phyloP scores from a whole-genome alignment of 306 rosid genomes.

The Glycine latifolia region DNA sequence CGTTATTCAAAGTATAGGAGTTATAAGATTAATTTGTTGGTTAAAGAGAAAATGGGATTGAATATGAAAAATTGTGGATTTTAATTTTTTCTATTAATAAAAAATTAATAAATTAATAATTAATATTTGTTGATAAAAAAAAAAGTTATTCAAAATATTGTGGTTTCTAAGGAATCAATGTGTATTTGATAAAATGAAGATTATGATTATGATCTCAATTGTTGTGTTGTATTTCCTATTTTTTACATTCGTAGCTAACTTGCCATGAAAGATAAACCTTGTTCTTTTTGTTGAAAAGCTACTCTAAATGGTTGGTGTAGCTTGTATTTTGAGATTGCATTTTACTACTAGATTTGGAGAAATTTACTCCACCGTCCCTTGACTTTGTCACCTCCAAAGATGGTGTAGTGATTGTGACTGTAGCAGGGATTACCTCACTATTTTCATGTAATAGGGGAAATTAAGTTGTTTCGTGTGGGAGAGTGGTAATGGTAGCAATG shows the following conservation, averaged over 20 bases:
- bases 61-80: no score
- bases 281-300: background rate
- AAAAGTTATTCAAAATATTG: no score
- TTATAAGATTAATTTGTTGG: no score
- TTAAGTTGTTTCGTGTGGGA: background rate
- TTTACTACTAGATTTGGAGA: background rate
- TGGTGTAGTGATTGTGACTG: background rate
- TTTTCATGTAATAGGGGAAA: background rate
- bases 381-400: constrained; percentile 1
- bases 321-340: background rate
- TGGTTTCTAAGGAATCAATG: no score
- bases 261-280: background rate
- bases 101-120: no score
- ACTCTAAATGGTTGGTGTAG: background rate
- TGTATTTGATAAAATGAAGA: no score
- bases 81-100: no score
- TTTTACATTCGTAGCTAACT: no score
- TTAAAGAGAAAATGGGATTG: no score
- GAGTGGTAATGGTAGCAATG: background rate
- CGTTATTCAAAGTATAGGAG: no score
- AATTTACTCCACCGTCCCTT: background rate
- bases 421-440: background rate
- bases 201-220: background rate
- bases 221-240: background rate
- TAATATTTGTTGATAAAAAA: no score